Conservation (phyloP, 2,329 filamentous ascomycete species). For the Elsinoe ampelina region DNA sequence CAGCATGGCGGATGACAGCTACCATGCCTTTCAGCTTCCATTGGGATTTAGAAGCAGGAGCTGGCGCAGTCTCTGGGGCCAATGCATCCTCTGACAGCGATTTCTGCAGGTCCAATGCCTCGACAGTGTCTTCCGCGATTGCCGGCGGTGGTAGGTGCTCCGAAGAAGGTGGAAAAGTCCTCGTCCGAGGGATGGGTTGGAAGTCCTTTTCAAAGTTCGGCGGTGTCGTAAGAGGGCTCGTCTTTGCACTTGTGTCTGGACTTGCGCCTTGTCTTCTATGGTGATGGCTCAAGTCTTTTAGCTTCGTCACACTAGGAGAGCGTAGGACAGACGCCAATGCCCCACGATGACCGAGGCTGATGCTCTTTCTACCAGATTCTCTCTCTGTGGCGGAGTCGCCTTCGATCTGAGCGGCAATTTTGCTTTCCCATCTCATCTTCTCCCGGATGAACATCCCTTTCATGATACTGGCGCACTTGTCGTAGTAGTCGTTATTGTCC, state of each 20-base stretch:
- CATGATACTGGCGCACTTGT: slow-evolving; percentile 77
- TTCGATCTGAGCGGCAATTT: slow-evolving; percentile 28
- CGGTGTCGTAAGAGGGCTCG: slow-evolving; percentile 36
- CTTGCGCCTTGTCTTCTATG: slow-evolving; percentile 36
- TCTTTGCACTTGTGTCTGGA: slow-evolving; percentile 34
- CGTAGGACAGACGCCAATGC: slow-evolving; percentile 52
- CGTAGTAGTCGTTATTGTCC: slow-evolving; percentile 97
- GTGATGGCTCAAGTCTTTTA: slow-evolving; percentile 34
- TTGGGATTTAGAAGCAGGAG: slow-evolving; percentile 66
- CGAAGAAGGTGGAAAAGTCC: slow-evolving; percentile 19
- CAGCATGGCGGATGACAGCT: slow-evolving; percentile 89
- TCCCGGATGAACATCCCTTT: slow-evolving; percentile 82
- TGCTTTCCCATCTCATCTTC: slow-evolving; percentile 48
- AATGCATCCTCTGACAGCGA: slow-evolving; percentile 14
- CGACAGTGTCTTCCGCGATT: slow-evolving; percentile 15
- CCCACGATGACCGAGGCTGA: slow-evolving; percentile 30
- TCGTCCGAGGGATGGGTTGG: slow-evolving; percentile 19
- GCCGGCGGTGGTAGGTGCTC: slow-evolving; percentile 26
- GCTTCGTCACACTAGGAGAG: slow-evolving; percentile 54
- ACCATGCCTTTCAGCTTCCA: slow-evolving; percentile 99
- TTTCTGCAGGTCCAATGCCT: slow-evolving; percentile 15
- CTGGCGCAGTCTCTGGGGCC: slow-evolving; percentile 29
- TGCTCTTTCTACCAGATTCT: slow-evolving; percentile 26
- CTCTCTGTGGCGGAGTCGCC: slow-evolving; percentile 20
- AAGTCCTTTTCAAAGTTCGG: slow-evolving; percentile 31